Evolutionary conservation across 2,329 filamentous ascomycete species (phyloP), one percentile per base, ranked within the genome.

Genomic region (Scedosporium boydii): DNA sequence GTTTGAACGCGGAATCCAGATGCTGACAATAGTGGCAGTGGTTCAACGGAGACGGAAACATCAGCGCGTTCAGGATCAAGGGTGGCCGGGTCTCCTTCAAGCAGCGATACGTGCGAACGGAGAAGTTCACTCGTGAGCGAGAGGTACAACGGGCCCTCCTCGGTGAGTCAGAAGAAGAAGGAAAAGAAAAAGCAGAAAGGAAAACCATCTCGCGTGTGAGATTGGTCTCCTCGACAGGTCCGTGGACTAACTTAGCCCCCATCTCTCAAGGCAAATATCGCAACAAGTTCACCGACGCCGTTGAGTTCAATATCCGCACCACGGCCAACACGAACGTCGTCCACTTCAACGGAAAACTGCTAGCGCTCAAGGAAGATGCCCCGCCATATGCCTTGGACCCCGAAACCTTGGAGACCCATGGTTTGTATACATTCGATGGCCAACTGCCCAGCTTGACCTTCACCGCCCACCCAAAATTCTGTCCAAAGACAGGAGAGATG

Each of bases 311-410:
- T 14, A 41, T 44, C 27, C 57, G 57, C 16, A 72, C 65, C 18
- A 76, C 75, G 0, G 75, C 79, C 3, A 83, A 83, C 64, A 83
- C 81, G 0, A 82, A 83, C 63, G 70, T 83, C 3, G 68, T 82
- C 2, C 77, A 75, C 65, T 83, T 77, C 73, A 73, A 76, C 21
- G 77, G 77, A 1, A 72, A 77, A 6, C 67, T 82, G 16, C 71
- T 82, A 1, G 79, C 79, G 0, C 70, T 74, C 34, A 83, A 82
- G 65, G 81, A 84, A 62, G 72, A 75, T 57, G 71, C 74, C 0
- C 75, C 72, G n/a, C 77, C 78, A 0, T 78, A 74, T 63, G 71
- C 74, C 0, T 66, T 77, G 62, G 73, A 79, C 62, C 75, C 74
- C 0, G 64, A 68, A 6, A 76, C 74, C 0, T 70, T 77, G 7